Evolutionary conservation across 495 filamentous ascomycete species (phyloP), one percentile per base, ranked within the genome.

Genomic region (Oleoguttula mirabilis): DNA sequence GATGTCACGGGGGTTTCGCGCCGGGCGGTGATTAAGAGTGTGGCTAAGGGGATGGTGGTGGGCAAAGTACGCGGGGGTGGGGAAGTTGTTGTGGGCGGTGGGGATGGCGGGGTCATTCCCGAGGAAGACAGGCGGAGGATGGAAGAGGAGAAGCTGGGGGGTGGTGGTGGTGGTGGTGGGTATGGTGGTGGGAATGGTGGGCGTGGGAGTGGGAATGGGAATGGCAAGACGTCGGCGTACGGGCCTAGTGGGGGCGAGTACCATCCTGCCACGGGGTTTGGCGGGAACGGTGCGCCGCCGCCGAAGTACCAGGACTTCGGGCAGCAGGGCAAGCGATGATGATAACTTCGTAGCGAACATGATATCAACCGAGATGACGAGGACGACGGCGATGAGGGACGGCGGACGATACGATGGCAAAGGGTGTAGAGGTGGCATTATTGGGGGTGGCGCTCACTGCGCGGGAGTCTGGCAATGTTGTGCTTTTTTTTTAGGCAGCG

Each of bases 11-110:
- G 90, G 3, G 92, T 98, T 3, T 88, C 80, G 36, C 69, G 90
- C 10, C 70, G 80, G 47, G 92, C 92, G 0, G 72, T 98, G 37
- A 74, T 98, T 47, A 98, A 92, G 66, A 72, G 69, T 2, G 90
- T 98, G 4, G 90, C 92, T 16, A 95, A 93, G 65, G 90, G 92
- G n/a, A 94, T 95, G 88, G 84, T 96, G 0, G 82, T 98, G 14
- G 90, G 90, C 12, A 76, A 75, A 35, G 88, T 94, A 50, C 71
- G 70, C 19, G 79, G 86, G 21, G 84, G 82, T 4, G 80, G 88
- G n/a, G 75, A 88, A 44, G 69, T 93, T 17, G 73, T 96, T 6
- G 82, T 95, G 31, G 85, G 88, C 12, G 76, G 75, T 31, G 84
- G 80, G 11, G 81, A 84, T 47, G 79, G 81, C n/a, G 77, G 79